Evolutionary conservation across 2,329 filamentous ascomycete genomes (phyloP), one percentile per base, ranked within the genome.

Genomic region (Lecanoromycetidae sp.): DNA sequence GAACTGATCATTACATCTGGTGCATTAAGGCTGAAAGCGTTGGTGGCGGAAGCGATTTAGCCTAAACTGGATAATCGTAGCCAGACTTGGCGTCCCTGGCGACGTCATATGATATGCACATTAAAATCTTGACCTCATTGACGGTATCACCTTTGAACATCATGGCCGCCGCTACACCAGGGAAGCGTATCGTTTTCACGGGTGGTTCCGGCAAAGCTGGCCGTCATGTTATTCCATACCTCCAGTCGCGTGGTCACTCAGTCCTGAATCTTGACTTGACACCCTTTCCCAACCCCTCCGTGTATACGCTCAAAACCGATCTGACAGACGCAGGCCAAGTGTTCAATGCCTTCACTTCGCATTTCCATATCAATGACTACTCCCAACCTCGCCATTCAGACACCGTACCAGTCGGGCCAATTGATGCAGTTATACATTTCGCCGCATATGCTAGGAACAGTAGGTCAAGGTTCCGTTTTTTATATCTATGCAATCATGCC

Each of bases 371-470:
- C 54, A 58, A 58, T 10, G 70, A 69, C 43, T 73, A 71, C 55
- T 67, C 67, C 23, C 63, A 66, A n/a, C 60, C 64, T 53, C 44
- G 60, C 60, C 51, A 62, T 55, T 17, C 65, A 57, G 58, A 59
- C 42, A 48, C 64, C 36, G 60, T 63, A 3, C 69, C 66, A 10
- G 49, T 52, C 15, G 57, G 60, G 0, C 64, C 66, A 0, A 76
- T 77, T 0, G 76, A 80, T 56, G 77, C 72, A 0, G 72, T 82
- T 43, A 76, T 81, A 42, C 77, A 82, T 58, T 75, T 80, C 43
- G 74, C 70, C 12, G 76, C 74, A 0, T 75, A 73, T 52, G 71
- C 77, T 0, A 67, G 76, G 22, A 76, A 77, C 55, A 46, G n/a
- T n/a, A n/a, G n/a, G n/a, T n/a, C n/a, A n/a, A n/a, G n/a, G n/a